Conservation (phyloP, 2,329 filamentous ascomycete genomes). For the Kalaharituber pfeilii region DNA sequence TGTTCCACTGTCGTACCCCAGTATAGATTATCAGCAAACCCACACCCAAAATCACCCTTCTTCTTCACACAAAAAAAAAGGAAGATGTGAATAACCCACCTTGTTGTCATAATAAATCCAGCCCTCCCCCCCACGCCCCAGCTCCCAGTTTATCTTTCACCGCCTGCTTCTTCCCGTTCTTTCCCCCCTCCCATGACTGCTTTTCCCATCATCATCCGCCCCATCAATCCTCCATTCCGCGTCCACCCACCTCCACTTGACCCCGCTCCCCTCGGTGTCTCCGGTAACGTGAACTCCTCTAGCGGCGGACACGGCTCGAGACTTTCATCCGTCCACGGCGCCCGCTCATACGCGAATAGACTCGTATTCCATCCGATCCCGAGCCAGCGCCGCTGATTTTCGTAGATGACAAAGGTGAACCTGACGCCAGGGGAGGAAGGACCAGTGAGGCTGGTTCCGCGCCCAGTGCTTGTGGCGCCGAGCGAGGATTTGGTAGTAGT, state of each 20-base stretch:
- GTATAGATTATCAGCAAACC: constrained; percentile 10
- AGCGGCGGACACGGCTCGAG: constrained; percentile 61
- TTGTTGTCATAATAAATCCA: constrained; percentile 99
- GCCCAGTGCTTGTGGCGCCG: constrained; percentile 1
- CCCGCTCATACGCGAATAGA: constrained; percentile 75
- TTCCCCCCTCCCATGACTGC: constrained; percentile 4
- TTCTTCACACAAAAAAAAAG: background rate
- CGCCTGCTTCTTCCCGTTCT: constrained; percentile 25
- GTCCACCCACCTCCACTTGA: constrained; percentile 64
- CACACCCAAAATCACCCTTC: background rate
- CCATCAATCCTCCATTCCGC: constrained; percentile 80
- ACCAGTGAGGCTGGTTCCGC: constrained; percentile 22
- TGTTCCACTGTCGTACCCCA: constrained; percentile 6
- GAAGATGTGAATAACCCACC: constrained; percentile 34
- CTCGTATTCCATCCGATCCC: constrained; percentile 89
- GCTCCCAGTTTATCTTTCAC: constrained; percentile 32
- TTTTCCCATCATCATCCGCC: too few relatives aligned
- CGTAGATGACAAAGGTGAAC: constrained; percentile 91
- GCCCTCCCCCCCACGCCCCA: constrained; percentile 49
- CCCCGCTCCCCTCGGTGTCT: constrained; percentile 44
- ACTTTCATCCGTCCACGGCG: constrained; percentile 91
- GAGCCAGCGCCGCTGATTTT: constrained; percentile 91
- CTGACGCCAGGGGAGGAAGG: constrained; percentile 58
- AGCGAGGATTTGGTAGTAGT: constrained; percentile 11
- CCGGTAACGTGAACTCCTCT: constrained; percentile 52